Percentiles rank a stretch among this genome's conserved stretches.
Conservation (phyloP, 208 protist genomes). For the Lotmaria passim region DNA sequence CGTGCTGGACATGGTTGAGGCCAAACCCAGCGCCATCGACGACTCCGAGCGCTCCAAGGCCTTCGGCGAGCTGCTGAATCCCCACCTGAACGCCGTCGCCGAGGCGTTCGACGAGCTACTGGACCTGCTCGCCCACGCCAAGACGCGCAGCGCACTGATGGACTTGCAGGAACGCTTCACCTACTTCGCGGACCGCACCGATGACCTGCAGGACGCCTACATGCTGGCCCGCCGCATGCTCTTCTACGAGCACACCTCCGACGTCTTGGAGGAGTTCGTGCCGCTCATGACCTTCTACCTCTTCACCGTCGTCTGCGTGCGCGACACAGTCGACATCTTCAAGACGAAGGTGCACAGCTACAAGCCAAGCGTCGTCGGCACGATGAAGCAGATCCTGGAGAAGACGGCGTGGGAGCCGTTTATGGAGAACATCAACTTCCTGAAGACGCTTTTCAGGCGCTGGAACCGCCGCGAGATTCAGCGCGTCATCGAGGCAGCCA, state of each 20-base stretch:
- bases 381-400: constrained; percentile 43
- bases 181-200: constrained; percentile 50
- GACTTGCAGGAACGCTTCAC: constrained; percentile 46
- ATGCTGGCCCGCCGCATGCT: constrained; percentile 64
- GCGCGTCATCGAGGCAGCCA: constrained; percentile 86
- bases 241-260: constrained; percentile 81
- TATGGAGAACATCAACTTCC: constrained; percentile 65
- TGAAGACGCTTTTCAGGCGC: constrained; percentile 50
- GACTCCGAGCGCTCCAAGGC: constrained; percentile 69
- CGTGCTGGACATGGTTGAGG: constrained; percentile 85
- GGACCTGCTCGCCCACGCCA: constrained; percentile 52
- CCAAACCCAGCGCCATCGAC: constrained; percentile 71
- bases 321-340: constrained; percentile 77
- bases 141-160: constrained; percentile 46
- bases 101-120: constrained; percentile 73
- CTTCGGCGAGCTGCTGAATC: constrained; percentile 67
- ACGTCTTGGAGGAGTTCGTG: constrained; percentile 84
- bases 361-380: constrained; percentile 33
- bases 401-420: constrained; percentile 57
- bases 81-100: constrained; percentile 60
- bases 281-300: constrained; percentile 92
- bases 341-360: constrained; percentile 50
- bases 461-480: constrained; percentile 76
- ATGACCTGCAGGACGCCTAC: constrained; percentile 71
- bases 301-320: constrained; percentile 83